phyloP scores from a whole-genome alignment of 257 asterid species.

The Echium plantagineum region DNA sequence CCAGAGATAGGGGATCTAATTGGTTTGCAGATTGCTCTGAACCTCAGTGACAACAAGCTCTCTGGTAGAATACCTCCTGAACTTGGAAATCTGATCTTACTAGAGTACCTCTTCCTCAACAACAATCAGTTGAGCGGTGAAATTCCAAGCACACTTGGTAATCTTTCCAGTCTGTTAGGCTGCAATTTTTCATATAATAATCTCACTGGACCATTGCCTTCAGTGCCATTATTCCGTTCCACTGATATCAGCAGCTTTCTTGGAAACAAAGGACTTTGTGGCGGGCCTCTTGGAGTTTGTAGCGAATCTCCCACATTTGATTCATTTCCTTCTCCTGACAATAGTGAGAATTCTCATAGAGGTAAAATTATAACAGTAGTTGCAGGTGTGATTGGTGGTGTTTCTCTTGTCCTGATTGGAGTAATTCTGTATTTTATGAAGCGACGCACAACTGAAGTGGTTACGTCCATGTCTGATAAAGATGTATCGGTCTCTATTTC shows the following conservation, averaged over 20 bases:
- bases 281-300: constrained; percentile 74
- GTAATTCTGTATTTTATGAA: constrained; percentile 59
- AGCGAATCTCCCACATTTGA: constrained; percentile 14
- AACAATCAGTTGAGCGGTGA: constrained; percentile 67
- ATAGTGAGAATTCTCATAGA: constrained; percentile 23
- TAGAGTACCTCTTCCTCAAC: constrained; percentile 60
- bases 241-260: constrained; percentile 64
- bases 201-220: constrained; percentile 67
- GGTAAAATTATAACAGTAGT: constrained; percentile 54
- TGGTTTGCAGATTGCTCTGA: constrained; percentile 74
- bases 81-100: constrained; percentile 67
- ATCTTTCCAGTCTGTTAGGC: constrained; percentile 68
- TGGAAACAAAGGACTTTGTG: constrained; percentile 79
- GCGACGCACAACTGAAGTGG: constrained; percentile 35
- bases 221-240: constrained; percentile 53
- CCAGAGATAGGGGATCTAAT: constrained; percentile 57
- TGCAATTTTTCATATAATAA: constrained; percentile 78
- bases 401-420: constrained; percentile 62
- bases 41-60: constrained; percentile 65
- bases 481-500: constrained; percentile 38
- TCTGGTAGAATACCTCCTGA: constrained; percentile 69
- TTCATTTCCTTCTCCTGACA: constrained; percentile 19
- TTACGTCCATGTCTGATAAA: constrained; percentile 26
- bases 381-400: constrained; percentile 66
- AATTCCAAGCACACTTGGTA: constrained; percentile 69